Evolutionary conservation across 768 basidiomycete genomes (phyloP).

Genomic region (Amanita brunnescens): DNA sequence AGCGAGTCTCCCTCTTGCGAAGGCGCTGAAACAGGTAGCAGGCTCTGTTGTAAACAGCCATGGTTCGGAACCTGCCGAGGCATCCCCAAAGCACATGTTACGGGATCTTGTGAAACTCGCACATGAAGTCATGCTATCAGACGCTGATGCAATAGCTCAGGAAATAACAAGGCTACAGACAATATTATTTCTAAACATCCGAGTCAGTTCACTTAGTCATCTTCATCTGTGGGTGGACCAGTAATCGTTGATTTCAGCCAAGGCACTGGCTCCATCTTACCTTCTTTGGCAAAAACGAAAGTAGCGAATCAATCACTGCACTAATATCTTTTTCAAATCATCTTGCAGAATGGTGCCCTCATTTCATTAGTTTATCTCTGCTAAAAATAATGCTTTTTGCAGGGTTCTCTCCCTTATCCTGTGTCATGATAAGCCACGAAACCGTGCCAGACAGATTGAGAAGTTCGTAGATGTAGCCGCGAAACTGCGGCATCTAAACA

Average conservation of each 20-base stretch:
- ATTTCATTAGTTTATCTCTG: not conserved
- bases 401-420: slow-evolving; percentile 92
- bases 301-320: slow-evolving; percentile 56
- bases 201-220: slow-evolving; percentile 35
- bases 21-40: slow-evolving; percentile 29
- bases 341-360: slow-evolving; percentile 68
- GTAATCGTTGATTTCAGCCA: slow-evolving; percentile 39
- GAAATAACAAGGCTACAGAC: slow-evolving; percentile 77
- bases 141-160: slow-evolving; percentile 66
- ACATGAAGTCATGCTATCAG: slow-evolving; percentile 44
- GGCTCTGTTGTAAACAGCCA: slow-evolving; percentile 18
- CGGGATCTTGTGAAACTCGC: slow-evolving; percentile 56
- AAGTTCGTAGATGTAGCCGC: slow-evolving; percentile 82
- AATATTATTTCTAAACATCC: slow-evolving; percentile 62
- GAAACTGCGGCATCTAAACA: slow-evolving; percentile 73
- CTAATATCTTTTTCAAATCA: slow-evolving; percentile 78
- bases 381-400: slow-evolving; percentile 1
- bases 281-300: slow-evolving; percentile 55
- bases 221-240: slow-evolving; percentile 6
- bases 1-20: slow-evolving; percentile 54
- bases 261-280: slow-evolving; percentile 83
- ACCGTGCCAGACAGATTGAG: slow-evolving; percentile 76
- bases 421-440: slow-evolving; percentile 70
- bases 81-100: slow-evolving; percentile 46
- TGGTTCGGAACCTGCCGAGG: slow-evolving; percentile 25